phyloP scores from a whole-genome alignment of 2,329 filamentous ascomycete genomes.

The Pseudocercospora vitis region DNA sequence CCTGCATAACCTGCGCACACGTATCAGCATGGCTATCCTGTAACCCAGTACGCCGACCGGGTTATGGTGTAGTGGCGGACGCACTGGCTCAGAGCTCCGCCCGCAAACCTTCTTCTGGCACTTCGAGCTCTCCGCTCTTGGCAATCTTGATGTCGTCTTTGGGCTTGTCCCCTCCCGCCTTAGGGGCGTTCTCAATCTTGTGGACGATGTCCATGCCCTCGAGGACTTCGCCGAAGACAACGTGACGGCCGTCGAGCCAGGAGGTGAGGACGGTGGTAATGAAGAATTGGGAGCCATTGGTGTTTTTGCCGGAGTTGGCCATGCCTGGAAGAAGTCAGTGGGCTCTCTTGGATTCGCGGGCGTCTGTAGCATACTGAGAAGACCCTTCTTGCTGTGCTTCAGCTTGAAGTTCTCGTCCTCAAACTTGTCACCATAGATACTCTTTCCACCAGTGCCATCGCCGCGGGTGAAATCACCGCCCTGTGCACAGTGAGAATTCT shows the following conservation, averaged over 20 bases:
- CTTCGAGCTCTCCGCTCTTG: conserved; percentile 80
- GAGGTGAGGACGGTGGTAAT: conserved; percentile 79
- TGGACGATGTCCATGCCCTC: conserved; percentile 81
- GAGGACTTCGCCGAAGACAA: conserved; percentile 85
- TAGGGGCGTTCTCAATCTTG: conserved; percentile 72
- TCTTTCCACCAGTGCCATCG: conserved; percentile 82
- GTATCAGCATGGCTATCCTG: conserved; percentile 11
- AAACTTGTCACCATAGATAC: conserved; percentile 83
- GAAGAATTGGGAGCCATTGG: conserved; percentile 89
- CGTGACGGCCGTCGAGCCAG: conserved; percentile 81
- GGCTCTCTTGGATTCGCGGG: too few species aligned
- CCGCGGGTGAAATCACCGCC: conserved; percentile 83
- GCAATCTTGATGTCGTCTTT: conserved; percentile 68
- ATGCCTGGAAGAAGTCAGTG: conserved; percentile 54
- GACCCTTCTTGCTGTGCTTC: conserved; percentile 81
- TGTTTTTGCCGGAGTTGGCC: conserved; percentile 82
- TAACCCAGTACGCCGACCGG: conserved; percentile 14
- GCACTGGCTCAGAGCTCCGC: conserved; percentile 70
- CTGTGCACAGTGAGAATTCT: conserved; percentile 46
- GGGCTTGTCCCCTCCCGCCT: conserved; percentile 65
- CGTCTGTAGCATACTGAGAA: conserved; percentile 61
- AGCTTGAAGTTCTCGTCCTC: conserved; percentile 93
- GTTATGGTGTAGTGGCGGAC: conserved; percentile 17
- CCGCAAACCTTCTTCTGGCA: conserved; percentile 89
- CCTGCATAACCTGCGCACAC: conserved; percentile 47